Evolutionary conservation across 1,139 yeast species (phyloP), one percentile per base, ranked within the genome.

Genomic region (Geotrichum bryndzae): DNA sequence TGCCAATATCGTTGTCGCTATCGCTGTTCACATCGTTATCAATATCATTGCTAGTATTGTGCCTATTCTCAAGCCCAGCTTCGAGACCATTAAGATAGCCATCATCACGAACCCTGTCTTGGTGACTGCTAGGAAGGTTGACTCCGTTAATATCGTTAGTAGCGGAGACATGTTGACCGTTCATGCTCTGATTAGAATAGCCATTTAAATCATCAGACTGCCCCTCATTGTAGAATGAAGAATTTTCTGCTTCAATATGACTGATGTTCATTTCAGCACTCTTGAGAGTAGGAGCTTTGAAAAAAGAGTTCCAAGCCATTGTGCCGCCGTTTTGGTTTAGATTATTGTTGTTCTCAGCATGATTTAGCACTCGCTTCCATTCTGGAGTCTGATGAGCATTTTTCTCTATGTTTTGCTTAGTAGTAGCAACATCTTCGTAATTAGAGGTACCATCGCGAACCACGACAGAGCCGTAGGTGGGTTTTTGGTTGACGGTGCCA

Each of bases 331-430:
- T 38, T 22, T 27, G 18, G 41, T 13, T 15, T n/a, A n/a, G 5
- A n/a, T 7, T 25, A 10, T 23, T 53, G 51, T 29, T 15, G 48
- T 54, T 31, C 51, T 50, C 55, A 33, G 22, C n/a, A 11, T 53
- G 38, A 15, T 53, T 51, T 22, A 55, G 25, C 8, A 59, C 61
- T 11, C 46, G 29, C 33, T 54, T 59, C 61, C 61, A 59, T 56
- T 59, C 41, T 27, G 61, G 59, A 7, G 59, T 55, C 8, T n/a
- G 35, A 15, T 56, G 38, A 8, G 2, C 11, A 45, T 35, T 55
- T 2, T 29, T 57, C 11, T n/a, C 41, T 31, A 41, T 38, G 10
- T 52, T 48, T 4, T 38, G 57, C 48, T 46, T 51, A 6, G 57
- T 54, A 4, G 61, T 54, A 15, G 57, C 50, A n/a, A 53, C 53